These are phyloP conservation scores for Takashimella tepidaria DNA, from an alignment of 1,284 basidiomycete genomes.

Conservation along the genomic window DNA sequence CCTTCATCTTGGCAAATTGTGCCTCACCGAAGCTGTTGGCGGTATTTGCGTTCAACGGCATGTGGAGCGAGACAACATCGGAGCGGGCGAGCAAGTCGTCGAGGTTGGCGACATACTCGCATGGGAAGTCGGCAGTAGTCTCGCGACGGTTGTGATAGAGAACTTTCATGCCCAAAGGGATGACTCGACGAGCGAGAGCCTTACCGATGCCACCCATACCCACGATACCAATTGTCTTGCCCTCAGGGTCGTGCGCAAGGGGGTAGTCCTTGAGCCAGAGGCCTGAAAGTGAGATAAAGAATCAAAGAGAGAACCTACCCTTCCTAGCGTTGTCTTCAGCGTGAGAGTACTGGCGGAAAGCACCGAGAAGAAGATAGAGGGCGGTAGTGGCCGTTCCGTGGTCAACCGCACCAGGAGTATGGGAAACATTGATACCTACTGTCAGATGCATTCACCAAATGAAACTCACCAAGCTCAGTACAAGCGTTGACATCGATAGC, in stretches of 20 bases:
- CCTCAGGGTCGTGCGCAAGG: slow-evolving; percentile 28
- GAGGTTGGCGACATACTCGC: slow-evolving; percentile 56
- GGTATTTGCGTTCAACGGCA: slow-evolving; percentile 19
- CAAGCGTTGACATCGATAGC: slow-evolving; percentile 69
- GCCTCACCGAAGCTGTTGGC: slow-evolving; percentile 13
- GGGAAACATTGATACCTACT: slow-evolving; percentile 67
- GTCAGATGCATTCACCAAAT: neutral
- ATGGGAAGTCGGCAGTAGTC: slow-evolving; percentile 59
- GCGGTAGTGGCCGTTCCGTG: slow-evolving; percentile 82
- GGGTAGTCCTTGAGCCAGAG: slow-evolving; percentile 57
- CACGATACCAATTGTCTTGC: slow-evolving; percentile 13
- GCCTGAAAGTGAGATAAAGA: slow-evolving; percentile 28
- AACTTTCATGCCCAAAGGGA: slow-evolving; percentile 17
- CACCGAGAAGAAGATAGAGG: slow-evolving; percentile 71
- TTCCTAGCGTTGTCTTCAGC: slow-evolving; percentile 60
- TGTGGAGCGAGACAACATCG: slow-evolving; percentile 25
- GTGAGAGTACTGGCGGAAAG: slow-evolving; percentile 64
- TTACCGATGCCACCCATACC: slow-evolving; percentile 19
- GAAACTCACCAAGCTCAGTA: slow-evolving; percentile 50
- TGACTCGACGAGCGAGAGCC: slow-evolving; percentile 14
- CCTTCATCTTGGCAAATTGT: slow-evolving; percentile 20
- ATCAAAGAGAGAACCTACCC: too few species aligned
- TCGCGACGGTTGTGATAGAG: slow-evolving; percentile 20
- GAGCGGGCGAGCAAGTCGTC: slow-evolving; percentile 14
- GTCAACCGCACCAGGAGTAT: slow-evolving; percentile 80